Base-by-base conservation (phyloP, 805 yeast species). In the Lachancea sp. region DNA sequence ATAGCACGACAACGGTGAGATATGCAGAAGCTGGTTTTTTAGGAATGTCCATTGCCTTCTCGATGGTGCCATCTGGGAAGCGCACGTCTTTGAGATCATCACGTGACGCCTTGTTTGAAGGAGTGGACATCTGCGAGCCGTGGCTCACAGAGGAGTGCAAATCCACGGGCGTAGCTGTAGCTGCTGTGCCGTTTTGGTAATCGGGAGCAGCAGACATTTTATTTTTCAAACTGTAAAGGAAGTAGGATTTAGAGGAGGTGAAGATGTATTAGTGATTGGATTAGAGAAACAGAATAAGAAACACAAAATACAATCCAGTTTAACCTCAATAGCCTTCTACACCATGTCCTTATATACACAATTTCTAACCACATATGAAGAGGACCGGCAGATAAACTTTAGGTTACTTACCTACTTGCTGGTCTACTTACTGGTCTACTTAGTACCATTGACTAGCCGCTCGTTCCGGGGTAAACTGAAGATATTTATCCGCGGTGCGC, bases 11-110 rank as follows among this genome's bases (percentile, higher is more conserved):
- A 28, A 65, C 64, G 18, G 61, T 48, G 16, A 57, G 18, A 49
- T 63, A 66, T 8, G 65, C 64, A 15, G 63, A 55, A 16, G 54
- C 54, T 16, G 67, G 63, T 43, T 62, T 63, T 25, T 54, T 60
- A 51, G 68, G 60, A 48, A 53, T 54, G 41, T 39, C 56, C 12
- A 32, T 17, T 13, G 31, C 30, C 17, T 36, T 33, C 12, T 29
- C 42, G 11, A 21, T 15, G 20, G 24, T 33, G 22, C 18, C 35
- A 12, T 35, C 43, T 7, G 35, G 36, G 34, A 34, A 33, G 12
- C 32, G 34, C n/a, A 29, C 32, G 32, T 45, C 52, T 33, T 55
- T 55, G 30, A 43, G 32, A 31, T 54, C 58, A 46, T 52, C 58
- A 42, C 56, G 50, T 19, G 53, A 57, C 43, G 52, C 60, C 43